Conservation (phyloP, 2,329 filamentous ascomycete species). For the Amylocarpus encephaloides region DNA sequence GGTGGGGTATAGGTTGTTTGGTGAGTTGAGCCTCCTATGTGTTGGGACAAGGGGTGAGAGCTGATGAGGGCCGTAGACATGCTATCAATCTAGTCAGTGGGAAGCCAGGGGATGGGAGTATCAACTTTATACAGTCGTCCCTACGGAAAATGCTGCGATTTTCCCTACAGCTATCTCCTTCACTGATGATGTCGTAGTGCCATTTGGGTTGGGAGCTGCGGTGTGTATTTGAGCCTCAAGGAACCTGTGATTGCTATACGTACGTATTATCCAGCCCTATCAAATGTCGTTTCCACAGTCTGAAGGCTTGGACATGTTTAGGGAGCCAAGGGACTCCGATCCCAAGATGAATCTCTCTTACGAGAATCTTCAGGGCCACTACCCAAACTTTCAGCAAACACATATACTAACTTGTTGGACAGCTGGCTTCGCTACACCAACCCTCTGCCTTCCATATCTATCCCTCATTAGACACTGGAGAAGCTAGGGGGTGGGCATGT, state of each 20-base stretch:
- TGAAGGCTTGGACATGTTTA: too few relatives aligned
- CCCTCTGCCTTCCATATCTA: conserved; percentile 22
- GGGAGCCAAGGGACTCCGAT: too few relatives aligned
- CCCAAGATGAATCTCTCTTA: too few relatives aligned
- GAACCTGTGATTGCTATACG: conserved; percentile 17
- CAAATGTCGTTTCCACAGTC: too few relatives aligned
- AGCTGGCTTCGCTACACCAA: conserved; percentile 28
- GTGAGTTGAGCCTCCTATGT: conserved; percentile 25
- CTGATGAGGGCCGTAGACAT: conserved; percentile 13
- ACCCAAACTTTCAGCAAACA: too few relatives aligned
- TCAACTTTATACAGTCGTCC: conserved; percentile 26
- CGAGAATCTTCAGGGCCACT: too few relatives aligned
- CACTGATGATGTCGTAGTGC: conserved; percentile 28
- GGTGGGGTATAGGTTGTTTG: conserved; percentile 45
- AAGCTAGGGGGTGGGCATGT: conserved; percentile 32
- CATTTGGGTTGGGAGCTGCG: conserved; percentile 28
- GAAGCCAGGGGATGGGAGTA: conserved; percentile 27
- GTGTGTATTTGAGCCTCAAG: conserved; percentile 26
- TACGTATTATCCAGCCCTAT: too few relatives aligned
- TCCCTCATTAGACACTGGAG: conserved; percentile 13
- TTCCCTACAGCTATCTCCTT: conserved; percentile 28
- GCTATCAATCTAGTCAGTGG: conserved; percentile 27
- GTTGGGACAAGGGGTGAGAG: not conserved
- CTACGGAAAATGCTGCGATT: conserved; percentile 14
- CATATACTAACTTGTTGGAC: too few relatives aligned